Percentiles rank a stretch among this genome's conserved stretches.
These are phyloP conservation scores for Lantana camara DNA, from an alignment of 257 asterid species.

Conservation along the genomic window DNA sequence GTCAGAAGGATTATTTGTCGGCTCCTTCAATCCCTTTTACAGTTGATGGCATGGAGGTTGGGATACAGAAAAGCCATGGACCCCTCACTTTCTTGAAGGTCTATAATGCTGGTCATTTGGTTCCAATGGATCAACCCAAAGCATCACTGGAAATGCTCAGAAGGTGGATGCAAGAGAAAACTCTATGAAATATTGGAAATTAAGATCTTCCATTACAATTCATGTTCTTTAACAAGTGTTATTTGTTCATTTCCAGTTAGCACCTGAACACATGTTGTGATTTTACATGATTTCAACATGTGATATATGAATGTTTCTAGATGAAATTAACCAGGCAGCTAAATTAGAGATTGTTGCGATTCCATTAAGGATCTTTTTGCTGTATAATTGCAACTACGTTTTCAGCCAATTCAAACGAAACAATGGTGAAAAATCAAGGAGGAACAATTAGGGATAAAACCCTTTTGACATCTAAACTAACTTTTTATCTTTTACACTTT, in stretches of 20 bases:
- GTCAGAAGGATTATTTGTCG: conserved; percentile 37
- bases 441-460: too few relatives aligned
- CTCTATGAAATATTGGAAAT: conserved; percentile 2
- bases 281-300: too few relatives aligned
- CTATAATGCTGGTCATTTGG: conserved; percentile 69
- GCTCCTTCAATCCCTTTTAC: conserved; percentile 46
- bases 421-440: too few relatives aligned
- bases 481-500: too few relatives aligned
- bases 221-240: too few relatives aligned
- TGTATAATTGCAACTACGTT: too few relatives aligned
- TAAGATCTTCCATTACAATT: too few relatives aligned
- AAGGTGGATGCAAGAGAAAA: conserved; percentile 55
- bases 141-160: conserved; percentile 63
- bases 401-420: too few relatives aligned
- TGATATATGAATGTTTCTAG: too few relatives aligned
- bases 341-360: not conserved
- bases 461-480: too few relatives aligned
- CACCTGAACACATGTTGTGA: too few relatives aligned
- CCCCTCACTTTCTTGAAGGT: conserved; percentile 67
- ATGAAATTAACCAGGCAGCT: not conserved
- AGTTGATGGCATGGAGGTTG: conserved; percentile 52
- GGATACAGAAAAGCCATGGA: conserved; percentile 54
- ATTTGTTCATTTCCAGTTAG: too few relatives aligned
- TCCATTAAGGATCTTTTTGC: not conserved
- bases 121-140: conserved; percentile 88